Percentiles rank a stretch among this genome's conserved stretches.
phyloP scores from a whole-genome alignment of 2,329 filamentous ascomycete genomes.

The Exophiala xenobiotica region DNA sequence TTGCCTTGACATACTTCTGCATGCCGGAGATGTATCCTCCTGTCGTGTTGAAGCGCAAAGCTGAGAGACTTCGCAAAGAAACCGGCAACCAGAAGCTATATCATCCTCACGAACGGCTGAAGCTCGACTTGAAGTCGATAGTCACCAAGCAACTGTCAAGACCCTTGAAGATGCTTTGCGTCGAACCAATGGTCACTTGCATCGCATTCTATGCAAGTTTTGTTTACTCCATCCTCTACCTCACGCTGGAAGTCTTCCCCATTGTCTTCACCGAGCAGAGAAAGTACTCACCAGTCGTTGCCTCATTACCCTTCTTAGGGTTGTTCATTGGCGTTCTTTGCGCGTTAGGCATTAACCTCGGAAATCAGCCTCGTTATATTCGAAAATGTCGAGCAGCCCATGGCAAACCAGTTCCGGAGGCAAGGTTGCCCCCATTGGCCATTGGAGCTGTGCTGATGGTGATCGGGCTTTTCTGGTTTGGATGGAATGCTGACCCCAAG shows the following conservation, averaged over 20 bases:
- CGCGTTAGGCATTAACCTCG: constrained; percentile 44
- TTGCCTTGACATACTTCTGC: constrained; percentile 32
- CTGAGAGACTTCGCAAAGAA: constrained; percentile 38
- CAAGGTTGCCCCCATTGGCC: constrained; percentile 47
- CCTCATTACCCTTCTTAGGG: constrained; percentile 48
- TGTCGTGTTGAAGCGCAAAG: constrained; percentile 42
- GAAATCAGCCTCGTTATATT: constrained; percentile 43
- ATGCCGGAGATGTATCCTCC: constrained; percentile 44
- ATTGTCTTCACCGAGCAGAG: constrained; percentile 46
- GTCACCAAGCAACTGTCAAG: constrained; percentile 46
- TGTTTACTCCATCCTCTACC: constrained; percentile 49
- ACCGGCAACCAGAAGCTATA: constrained; percentile 42
- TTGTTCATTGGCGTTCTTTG: constrained; percentile 47
- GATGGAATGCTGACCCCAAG: constrained; percentile 40
- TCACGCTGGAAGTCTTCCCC: constrained; percentile 49
- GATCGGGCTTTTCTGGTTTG: constrained; percentile 46
- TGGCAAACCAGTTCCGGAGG: constrained; percentile 40
- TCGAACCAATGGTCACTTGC: constrained; percentile 49
- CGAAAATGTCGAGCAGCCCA: constrained; percentile 27
- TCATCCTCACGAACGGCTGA: constrained; percentile 47
- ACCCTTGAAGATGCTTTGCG: constrained; percentile 47
- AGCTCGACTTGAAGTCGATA: constrained; percentile 42
- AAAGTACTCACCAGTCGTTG: constrained; percentile 43
- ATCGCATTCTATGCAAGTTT: constrained; percentile 49
- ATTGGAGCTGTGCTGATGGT: constrained; percentile 46